Evolutionary conservation across 139 green algal species (phyloP).

Genomic region (Chloropicon primus): DNA sequence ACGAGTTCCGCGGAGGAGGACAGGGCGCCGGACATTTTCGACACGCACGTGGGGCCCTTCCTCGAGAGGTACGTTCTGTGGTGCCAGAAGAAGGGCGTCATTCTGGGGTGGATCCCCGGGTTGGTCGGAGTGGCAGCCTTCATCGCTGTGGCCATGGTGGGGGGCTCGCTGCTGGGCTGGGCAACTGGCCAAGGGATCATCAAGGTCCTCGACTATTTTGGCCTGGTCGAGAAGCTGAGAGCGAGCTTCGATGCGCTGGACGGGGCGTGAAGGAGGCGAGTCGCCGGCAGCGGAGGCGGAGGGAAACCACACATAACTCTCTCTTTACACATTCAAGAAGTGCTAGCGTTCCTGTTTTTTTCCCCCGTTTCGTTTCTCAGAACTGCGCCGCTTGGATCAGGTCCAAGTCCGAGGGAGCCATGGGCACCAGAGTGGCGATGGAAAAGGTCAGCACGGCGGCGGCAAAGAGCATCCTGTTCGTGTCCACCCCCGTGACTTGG

Average conservation of each 20-base stretch:
- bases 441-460: constrained; percentile 8
- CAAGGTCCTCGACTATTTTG: not conserved
- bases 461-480: constrained; percentile 15
- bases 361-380: no score
- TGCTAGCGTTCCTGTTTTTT: no score
- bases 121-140: not conserved
- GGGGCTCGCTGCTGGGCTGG: not conserved
- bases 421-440: constrained; percentile 54
- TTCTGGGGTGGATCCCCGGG: not conserved
- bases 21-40: not conserved
- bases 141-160: not conserved
- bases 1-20: not conserved
- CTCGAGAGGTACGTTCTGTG: not conserved
- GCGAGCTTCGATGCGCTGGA: not conserved
- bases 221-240: not conserved
- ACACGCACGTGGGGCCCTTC: not conserved
- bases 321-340: not conserved
- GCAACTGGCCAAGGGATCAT: not conserved
- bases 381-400: no score
- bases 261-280: not conserved
- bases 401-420: constrained; percentile 24
- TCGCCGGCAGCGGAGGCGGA: no score
- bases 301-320: not conserved
- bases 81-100: not conserved
- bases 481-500: constrained; percentile 29